Evolutionary conservation across 2,329 filamentous ascomycete species (phyloP).

Genomic region (Calonectria honghensis): DNA sequence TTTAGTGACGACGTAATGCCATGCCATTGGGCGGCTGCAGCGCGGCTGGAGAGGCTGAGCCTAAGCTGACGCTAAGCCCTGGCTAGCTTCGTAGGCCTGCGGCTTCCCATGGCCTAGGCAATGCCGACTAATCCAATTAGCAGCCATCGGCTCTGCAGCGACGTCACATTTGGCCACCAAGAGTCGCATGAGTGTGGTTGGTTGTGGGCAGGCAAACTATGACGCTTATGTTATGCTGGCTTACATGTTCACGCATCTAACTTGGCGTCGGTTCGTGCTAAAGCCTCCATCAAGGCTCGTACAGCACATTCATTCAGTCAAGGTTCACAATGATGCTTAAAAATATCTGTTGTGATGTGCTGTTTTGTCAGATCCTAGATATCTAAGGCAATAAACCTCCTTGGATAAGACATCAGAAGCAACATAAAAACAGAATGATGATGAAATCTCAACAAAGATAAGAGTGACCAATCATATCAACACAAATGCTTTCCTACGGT

Average conservation of each 20-base stretch:
- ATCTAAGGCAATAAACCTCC: too few species aligned
- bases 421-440: too few species aligned
- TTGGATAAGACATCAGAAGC: too few species aligned
- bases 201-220: not conserved
- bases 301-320: too few species aligned
- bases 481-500: too few species aligned
- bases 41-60: not conserved
- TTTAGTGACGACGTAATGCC: not conserved
- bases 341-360: too few species aligned
- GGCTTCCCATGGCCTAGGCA: not conserved
- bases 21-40: not conserved
- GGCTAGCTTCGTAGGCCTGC: not conserved
- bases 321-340: too few species aligned
- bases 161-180: conserved; percentile 17
- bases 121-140: not conserved
- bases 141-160: not conserved
- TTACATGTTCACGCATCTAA: too few species aligned
- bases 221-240: not conserved
- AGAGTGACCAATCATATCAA: too few species aligned
- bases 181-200: not conserved
- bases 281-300: not conserved
- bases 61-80: conserved; percentile 9
- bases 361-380: too few species aligned
- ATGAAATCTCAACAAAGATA: too few species aligned
- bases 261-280: not conserved